phyloP scores from a whole-genome alignment of 768 basidiomycete species.

The Podaxis sp. region DNA sequence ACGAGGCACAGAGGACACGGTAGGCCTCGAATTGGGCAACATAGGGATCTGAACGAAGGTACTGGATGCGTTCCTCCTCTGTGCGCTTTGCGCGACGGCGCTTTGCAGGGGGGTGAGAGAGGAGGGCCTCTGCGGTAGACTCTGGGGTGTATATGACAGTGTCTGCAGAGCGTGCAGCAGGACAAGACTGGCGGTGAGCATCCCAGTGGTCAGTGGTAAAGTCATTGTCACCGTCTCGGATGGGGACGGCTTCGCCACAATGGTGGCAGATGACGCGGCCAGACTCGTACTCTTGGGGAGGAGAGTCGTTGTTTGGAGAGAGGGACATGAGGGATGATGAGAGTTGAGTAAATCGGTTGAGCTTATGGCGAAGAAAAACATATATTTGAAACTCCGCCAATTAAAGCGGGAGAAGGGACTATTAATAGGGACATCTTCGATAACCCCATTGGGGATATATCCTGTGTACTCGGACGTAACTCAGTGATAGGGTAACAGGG shows the following conservation, averaged over 20 bases:
- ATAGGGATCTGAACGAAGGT: slow-evolving; percentile 65
- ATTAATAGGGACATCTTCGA: slow-evolving; percentile 49
- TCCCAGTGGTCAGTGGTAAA: slow-evolving; percentile 73
- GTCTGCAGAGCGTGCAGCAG: background rate
- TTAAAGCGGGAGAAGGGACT: slow-evolving; percentile 10
- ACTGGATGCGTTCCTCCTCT: slow-evolving; percentile 73
- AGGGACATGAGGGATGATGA: background rate
- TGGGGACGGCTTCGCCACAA: slow-evolving; percentile 59
- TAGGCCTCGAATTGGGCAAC: slow-evolving; percentile 81
- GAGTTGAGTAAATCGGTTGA: background rate
- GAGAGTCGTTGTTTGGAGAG: slow-evolving; percentile 10
- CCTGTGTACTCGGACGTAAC: slow-evolving; percentile 6
- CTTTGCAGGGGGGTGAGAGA: slow-evolving; percentile 50
- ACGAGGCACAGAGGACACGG: slow-evolving; percentile 72
- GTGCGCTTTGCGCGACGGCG: slow-evolving; percentile 72
- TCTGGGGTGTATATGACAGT: slow-evolving; percentile 40
- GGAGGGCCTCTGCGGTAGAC: slow-evolving; percentile 34
- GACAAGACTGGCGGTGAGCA: slow-evolving; percentile 41
- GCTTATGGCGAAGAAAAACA: slow-evolving; percentile 10
- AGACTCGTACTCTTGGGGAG: slow-evolving; percentile 49
- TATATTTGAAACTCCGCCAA: slow-evolving; percentile 12
- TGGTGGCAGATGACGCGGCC: slow-evolving; percentile 63
- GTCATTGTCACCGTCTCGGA: slow-evolving; percentile 61
- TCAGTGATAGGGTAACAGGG: slow-evolving; percentile 35
- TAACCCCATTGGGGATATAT: slow-evolving; percentile 11